Percentiles rank a stretch among this genome's conserved stretches.
These are phyloP conservation scores for Calycina herbarum DNA, from an alignment of 2,329 filamentous ascomycete species.

Conservation along the genomic window DNA sequence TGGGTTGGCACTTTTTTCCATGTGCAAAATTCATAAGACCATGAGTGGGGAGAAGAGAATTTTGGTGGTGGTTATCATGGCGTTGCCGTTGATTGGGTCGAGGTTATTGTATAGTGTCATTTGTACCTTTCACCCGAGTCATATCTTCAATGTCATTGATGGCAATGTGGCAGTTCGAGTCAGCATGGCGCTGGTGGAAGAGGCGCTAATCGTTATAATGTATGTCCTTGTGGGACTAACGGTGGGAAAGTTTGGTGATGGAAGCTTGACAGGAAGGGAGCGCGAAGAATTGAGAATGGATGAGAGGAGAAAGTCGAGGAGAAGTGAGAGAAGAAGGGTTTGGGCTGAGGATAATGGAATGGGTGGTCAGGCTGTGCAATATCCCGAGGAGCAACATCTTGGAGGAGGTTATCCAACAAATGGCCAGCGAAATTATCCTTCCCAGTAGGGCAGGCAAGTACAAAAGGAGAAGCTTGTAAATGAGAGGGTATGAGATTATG, in stretches of 20 bases:
- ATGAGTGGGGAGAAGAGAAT: constrained; percentile 35
- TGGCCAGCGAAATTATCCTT: too few species aligned
- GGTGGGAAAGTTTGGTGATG: constrained; percentile 6
- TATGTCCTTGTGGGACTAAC: constrained; percentile 17
- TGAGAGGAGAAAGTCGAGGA: constrained; percentile 6
- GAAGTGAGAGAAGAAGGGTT: constrained; percentile 3
- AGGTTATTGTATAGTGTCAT: constrained; percentile 38
- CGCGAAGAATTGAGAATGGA: not conserved
- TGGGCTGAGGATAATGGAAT: constrained; percentile 4
- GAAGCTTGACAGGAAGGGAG: not conserved
- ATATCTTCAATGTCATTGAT: constrained; percentile 15
- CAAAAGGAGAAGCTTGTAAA: too few species aligned
- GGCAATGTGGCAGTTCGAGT: constrained; percentile 32
- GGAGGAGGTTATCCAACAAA: too few species aligned
- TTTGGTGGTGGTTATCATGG: constrained; percentile 33
- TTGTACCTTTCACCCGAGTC: constrained; percentile 28
- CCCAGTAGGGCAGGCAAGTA: too few species aligned
- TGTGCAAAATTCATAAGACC: constrained; percentile 30
- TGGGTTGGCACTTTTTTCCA: constrained; percentile 26
- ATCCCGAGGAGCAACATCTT: too few species aligned
- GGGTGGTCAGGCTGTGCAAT: too few species aligned
- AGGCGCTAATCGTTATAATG: constrained; percentile 30
- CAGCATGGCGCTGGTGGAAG: constrained; percentile 35
- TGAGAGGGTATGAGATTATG: too few species aligned
- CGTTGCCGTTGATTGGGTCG: constrained; percentile 36